These are phyloP conservation scores for Boletellus ananiceps DNA, from an alignment of 768 basidiomycete species.

Conservation along the genomic window DNA sequence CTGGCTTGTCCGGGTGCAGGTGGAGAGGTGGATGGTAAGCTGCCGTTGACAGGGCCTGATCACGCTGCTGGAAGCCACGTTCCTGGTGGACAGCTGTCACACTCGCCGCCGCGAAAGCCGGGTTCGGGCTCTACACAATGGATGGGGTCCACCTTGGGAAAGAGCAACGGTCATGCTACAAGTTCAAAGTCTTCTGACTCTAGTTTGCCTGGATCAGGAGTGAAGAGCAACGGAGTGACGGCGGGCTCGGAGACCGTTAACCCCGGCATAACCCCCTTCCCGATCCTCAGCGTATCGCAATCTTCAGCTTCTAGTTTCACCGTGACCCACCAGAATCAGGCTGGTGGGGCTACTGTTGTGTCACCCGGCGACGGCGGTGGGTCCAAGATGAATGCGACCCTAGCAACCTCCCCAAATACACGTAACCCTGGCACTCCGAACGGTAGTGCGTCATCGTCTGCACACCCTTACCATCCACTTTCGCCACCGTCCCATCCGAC, in stretches of 20 bases:
- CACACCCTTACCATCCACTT: conserved; percentile 4
- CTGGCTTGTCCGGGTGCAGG: conserved; percentile 2
- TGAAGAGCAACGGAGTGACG: not conserved
- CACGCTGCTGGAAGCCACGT: conserved; percentile 1
- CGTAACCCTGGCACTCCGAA: not conserved
- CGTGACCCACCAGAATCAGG: not conserved
- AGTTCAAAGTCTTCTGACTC: not conserved
- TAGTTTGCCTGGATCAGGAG: not conserved
- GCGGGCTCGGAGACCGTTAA: not conserved
- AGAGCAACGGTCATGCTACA: not conserved
- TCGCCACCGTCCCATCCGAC: conserved; percentile 11
- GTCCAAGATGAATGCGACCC: conserved; percentile 7
- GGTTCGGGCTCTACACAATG: not conserved
- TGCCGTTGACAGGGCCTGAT: conserved; percentile 1
- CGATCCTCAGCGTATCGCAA: conserved; percentile 17
- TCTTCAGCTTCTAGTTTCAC: not conserved
- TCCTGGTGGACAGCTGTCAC: not conserved
- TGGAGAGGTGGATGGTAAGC: conserved; percentile 9
- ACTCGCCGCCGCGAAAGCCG: conserved; percentile 1
- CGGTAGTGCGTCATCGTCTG: conserved; percentile 2
- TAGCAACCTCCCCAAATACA: conserved; percentile 2
- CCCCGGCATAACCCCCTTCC: conserved; percentile 14
- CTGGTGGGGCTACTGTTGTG: not conserved
- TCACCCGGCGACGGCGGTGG: not conserved
- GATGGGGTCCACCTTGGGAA: conserved; percentile 1